Conservation (phyloP, 192 early-diverging fungal species). For the Globomyces pollinis-pini region DNA sequence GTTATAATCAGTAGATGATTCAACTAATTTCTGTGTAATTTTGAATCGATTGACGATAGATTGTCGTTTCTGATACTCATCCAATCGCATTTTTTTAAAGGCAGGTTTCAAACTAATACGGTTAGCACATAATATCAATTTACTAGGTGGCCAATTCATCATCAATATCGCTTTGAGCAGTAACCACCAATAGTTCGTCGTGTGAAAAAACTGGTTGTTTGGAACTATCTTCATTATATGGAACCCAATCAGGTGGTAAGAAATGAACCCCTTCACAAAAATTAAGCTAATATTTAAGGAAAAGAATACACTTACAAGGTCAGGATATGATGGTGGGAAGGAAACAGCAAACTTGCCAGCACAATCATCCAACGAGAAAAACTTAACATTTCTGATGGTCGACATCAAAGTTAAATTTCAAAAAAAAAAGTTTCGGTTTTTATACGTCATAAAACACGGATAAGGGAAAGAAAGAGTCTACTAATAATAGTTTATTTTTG, state of each 20-base stretch:
- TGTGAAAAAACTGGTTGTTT: slow-evolving; percentile 90
- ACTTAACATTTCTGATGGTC: slow-evolving; percentile 70
- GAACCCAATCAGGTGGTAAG: slow-evolving; percentile 86
- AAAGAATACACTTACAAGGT: slow-evolving; percentile 92
- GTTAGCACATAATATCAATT: too few species aligned
- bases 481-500: too few species aligned
- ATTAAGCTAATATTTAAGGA: slow-evolving; percentile 58
- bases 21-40: neutral
- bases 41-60: neutral
- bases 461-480: too few species aligned
- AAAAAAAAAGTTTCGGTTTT: slow-evolving; percentile 85
- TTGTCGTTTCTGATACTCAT: neutral
- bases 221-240: slow-evolving; percentile 70
- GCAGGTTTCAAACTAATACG: neutral
- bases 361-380: slow-evolving; percentile 74
- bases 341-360: slow-evolving; percentile 92
- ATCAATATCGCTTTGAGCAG: slow-evolving; percentile 37
- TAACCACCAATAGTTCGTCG: slow-evolving; percentile 64
- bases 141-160: slow-evolving; percentile 30
- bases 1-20: neutral
- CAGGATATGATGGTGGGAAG: slow-evolving; percentile 89
- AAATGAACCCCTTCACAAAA: slow-evolving; percentile 97
- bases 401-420: slow-evolving; percentile 88
- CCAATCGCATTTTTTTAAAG: neutral
- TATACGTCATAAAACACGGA: too few species aligned